Conservation (phyloP, 148 eudicot genomes). For the Mesembryanthemum crystallinum region DNA sequence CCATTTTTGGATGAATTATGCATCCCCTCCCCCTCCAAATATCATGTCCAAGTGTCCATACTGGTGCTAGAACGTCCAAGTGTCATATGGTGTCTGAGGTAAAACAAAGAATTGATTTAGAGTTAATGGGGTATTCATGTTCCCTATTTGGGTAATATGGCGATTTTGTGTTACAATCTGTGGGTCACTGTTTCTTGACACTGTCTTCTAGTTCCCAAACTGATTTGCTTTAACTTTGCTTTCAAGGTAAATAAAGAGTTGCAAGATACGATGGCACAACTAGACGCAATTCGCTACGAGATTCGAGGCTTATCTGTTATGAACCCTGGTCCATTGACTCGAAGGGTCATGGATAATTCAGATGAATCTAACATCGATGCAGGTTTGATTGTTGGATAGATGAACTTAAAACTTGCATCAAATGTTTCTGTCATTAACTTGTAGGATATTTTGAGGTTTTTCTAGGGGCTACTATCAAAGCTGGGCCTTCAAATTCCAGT, state of each 20-base stretch:
- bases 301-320: conserved; percentile 68
- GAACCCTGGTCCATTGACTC: conserved; percentile 83
- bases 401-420: background rate
- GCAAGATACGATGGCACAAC: conserved; percentile 85
- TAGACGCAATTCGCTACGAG: conserved; percentile 91
- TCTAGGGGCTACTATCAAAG: conserved; percentile 24
- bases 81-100: too few species aligned
- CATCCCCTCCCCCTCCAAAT: too few species aligned
- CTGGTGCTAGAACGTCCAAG: too few species aligned
- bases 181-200: background rate
- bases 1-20: too few species aligned
- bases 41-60: too few species aligned
- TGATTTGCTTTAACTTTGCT: background rate
- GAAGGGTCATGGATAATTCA: conserved; percentile 61
- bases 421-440: background rate
- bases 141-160: background rate
- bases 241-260: conserved; percentile 87
- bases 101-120: too few species aligned
- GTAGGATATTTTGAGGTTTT: background rate
- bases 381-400: conserved; percentile 32
- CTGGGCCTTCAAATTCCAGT: conserved; percentile 21
- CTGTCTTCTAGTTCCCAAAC: background rate
- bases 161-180: background rate
- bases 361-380: conserved; percentile 28
- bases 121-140: background rate